phyloP scores from a whole-genome alignment of 257 asterid species.

The Salvia splendens region DNA sequence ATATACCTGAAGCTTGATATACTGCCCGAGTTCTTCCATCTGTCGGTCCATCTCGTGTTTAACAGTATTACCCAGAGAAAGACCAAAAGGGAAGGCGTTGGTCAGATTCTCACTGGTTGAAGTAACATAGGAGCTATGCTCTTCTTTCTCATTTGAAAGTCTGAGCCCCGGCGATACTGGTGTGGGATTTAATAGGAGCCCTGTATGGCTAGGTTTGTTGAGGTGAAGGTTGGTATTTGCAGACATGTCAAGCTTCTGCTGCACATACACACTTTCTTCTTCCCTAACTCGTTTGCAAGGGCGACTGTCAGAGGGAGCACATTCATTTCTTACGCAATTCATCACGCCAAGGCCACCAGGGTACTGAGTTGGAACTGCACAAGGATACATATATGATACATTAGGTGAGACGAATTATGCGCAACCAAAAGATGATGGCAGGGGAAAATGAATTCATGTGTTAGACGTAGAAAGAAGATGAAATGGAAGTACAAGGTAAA shows the following conservation, averaged over 20 bases:
- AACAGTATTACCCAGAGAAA: constrained; percentile 37
- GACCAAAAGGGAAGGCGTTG: constrained; percentile 31
- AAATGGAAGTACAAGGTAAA: constrained; percentile 1
- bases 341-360: constrained; percentile 36
- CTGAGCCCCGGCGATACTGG: constrained; percentile 53
- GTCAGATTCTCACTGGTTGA: constrained; percentile 44
- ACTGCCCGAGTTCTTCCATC: constrained; percentile 49
- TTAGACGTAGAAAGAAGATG: not conserved
- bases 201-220: constrained; percentile 35
- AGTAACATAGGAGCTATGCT: constrained; percentile 39
- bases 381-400: not conserved
- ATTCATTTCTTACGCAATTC: constrained; percentile 39
- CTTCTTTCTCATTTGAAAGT: constrained; percentile 51
- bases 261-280: constrained; percentile 37
- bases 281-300: constrained; percentile 51
- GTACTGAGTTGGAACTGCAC: constrained; percentile 45
- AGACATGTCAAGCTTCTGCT: constrained; percentile 43
- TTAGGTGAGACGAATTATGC: not conserved
- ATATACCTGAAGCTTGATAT: constrained; percentile 54
- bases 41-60: constrained; percentile 48
- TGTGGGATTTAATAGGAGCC: constrained; percentile 43
- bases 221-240: constrained; percentile 40
- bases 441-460: not conserved
- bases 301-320: constrained; percentile 34
- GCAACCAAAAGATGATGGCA: not conserved